phyloP scores from a whole-genome alignment of 148 eudicot species.

The Cornus kousa region DNA sequence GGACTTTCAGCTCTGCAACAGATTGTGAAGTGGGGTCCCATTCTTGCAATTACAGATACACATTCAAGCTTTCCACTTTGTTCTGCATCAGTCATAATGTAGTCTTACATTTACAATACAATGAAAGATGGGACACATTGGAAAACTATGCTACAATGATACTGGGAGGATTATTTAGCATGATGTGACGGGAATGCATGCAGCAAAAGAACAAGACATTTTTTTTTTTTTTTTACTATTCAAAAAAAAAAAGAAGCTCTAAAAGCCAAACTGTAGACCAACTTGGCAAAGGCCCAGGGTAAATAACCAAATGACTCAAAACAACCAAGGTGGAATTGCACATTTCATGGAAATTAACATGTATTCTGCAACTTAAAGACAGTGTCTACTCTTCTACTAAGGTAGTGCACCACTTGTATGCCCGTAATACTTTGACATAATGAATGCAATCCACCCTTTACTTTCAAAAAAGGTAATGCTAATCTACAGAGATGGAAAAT shows the following conservation, averaged over 20 bases:
- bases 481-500: neutral
- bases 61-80: slow-evolving; percentile 99
- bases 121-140: neutral
- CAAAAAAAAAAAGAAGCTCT: too few species aligned
- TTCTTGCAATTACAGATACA: slow-evolving; percentile 62
- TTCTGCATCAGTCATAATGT: slow-evolving; percentile 43
- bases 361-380: too few species aligned
- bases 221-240: too few species aligned
- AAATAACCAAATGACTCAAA: too few species aligned
- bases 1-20: slow-evolving; percentile 97
- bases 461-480: neutral
- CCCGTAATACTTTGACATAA: too few species aligned
- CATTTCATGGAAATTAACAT: too few species aligned
- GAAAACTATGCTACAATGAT: neutral
- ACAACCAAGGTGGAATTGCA: too few species aligned
- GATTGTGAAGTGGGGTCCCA: slow-evolving; percentile 72
- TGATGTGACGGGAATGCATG: neutral
- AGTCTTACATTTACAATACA: neutral
- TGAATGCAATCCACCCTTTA: too few species aligned
- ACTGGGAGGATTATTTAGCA: neutral
- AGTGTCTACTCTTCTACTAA: too few species aligned
- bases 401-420: too few species aligned
- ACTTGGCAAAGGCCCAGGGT: too few species aligned
- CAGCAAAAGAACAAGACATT: too few species aligned
- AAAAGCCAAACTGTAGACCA: slow-evolving; percentile 2